Evolutionary conservation across 768 basidiomycete species (phyloP), one percentile per base, ranked within the genome.

Genomic region (Rhizopogon roseolus): DNA sequence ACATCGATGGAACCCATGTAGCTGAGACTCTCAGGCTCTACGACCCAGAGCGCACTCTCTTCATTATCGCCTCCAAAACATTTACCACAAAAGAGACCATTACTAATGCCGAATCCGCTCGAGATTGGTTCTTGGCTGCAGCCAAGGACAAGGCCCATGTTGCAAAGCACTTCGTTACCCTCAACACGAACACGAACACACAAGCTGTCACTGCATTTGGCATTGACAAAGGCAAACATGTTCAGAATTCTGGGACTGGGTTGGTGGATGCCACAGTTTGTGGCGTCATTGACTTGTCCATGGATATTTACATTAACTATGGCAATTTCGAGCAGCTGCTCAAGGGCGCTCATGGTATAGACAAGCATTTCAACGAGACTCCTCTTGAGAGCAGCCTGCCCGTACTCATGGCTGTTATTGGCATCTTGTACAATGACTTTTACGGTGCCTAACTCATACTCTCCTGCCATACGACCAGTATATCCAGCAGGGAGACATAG

Each of bases 241-340:
- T 99, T 99, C 84, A n/a, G 86, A 88, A 67, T 98, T 99, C 84
- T 99, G 96, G 96, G 97, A 98, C 73, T 99, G 97, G 97, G 97
- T 99, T 58, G 97, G 97, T 57, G 97, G 97, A 27, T 84, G 96
- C 58, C 98, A 99, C 81, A 93, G 90, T 62, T 79, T 99, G 59
- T 98, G 97, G 92, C 57, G 96, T 96, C 29, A 98, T 99, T 62
- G 97, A 97, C 55, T 79, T 98, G 55, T 90, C 91, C 42, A 98
- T 99, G 71, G 90, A 91, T 38, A 76, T 98, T 49, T 88, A 85
- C 43, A 90, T 98, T 62, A 97, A 97, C 3, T 97, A 84, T 67
- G 90, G 96, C 37, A 90, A 95, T 78, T 98, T 98, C 68, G 87
- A 90, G 68, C 74, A 88, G 66, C 76, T 98, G 54, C 80, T 98